These are phyloP conservation scores for Daldinia sp. DNA, from an alignment of 2,329 filamentous ascomycete species.

Conservation along the genomic window DNA sequence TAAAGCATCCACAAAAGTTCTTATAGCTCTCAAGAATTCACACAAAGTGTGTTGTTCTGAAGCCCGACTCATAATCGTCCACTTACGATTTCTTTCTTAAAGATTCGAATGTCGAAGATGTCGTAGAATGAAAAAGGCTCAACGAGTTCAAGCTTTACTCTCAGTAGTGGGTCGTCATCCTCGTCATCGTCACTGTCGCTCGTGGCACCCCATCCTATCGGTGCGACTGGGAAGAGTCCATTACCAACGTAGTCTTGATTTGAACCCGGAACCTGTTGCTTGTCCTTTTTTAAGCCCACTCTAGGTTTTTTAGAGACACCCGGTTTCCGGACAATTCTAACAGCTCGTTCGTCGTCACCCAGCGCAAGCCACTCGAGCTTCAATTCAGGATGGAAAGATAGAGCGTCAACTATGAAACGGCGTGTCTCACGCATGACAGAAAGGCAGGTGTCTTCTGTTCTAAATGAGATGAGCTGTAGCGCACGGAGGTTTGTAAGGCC, in stretches of 20 bases:
- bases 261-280: conserved; percentile 39
- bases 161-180: conserved; percentile 39
- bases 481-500: conserved; percentile 64
- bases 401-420: conserved; percentile 69
- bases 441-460: conserved; percentile 67
- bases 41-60: not conserved
- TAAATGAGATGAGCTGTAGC: conserved; percentile 66
- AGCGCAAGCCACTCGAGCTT: conserved; percentile 71
- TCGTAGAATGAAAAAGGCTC: conserved; percentile 59
- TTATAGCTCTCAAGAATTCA: not conserved
- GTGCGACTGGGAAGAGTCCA: conserved; percentile 48
- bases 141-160: conserved; percentile 54
- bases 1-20: not conserved
- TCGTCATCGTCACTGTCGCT: conserved; percentile 55
- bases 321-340: conserved; percentile 61
- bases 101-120: conserved; percentile 65
- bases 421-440: conserved; percentile 69
- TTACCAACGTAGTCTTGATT: conserved; percentile 18
- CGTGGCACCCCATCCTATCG: conserved; percentile 49
- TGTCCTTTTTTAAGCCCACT: conserved; percentile 54
- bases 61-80: conserved; percentile 55
- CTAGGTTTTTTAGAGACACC: conserved; percentile 49
- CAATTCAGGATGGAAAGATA: conserved; percentile 66
- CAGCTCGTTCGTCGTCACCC: conserved; percentile 61
- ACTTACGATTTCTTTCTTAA: conserved; percentile 66